Conservation (phyloP, 768 basidiomycete genomes). For the Rhodotorula kratochvilovae region DNA sequence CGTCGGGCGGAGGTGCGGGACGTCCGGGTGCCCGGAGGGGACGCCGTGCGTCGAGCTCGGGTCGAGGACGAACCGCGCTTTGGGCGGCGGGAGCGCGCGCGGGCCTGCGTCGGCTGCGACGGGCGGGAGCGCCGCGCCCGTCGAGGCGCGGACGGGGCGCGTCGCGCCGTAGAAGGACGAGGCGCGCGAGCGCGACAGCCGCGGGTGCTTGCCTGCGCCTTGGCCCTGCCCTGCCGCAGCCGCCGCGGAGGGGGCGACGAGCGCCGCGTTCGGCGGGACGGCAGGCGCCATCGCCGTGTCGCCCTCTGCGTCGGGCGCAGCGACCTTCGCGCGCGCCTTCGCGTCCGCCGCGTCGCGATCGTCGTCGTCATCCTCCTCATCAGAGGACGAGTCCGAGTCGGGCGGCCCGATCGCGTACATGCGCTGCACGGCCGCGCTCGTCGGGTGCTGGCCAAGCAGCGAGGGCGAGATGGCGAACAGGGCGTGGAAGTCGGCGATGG, state of each 20-base stretch:
- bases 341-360: not conserved
- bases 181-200: slow-evolving; percentile 22
- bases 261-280: not conserved
- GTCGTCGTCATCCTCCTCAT: not conserved
- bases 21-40: slow-evolving; percentile 34
- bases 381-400: slow-evolving; percentile 14
- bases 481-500: slow-evolving; percentile 32
- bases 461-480: slow-evolving; percentile 35
- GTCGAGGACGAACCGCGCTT: slow-evolving; percentile 31
- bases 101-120: not conserved
- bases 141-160: not conserved
- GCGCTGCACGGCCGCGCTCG: slow-evolving; percentile 28
- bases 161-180: slow-evolving; percentile 24
- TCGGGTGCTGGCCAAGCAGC: slow-evolving; percentile 26
- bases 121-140: not conserved
- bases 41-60: slow-evolving; percentile 27
- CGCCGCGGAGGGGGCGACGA: not conserved
- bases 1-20: slow-evolving; percentile 41
- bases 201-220: slow-evolving; percentile 26
- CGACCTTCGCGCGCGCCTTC: not conserved
- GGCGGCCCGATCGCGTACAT: slow-evolving; percentile 34
- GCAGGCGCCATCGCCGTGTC: slow-evolving; percentile 7
- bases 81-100: not conserved
- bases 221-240: not conserved
- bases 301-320: not conserved